Evolutionary conservation across 202 grass and related monocot species (phyloP).

Genomic region (Schoenoplectus triqueter): DNA sequence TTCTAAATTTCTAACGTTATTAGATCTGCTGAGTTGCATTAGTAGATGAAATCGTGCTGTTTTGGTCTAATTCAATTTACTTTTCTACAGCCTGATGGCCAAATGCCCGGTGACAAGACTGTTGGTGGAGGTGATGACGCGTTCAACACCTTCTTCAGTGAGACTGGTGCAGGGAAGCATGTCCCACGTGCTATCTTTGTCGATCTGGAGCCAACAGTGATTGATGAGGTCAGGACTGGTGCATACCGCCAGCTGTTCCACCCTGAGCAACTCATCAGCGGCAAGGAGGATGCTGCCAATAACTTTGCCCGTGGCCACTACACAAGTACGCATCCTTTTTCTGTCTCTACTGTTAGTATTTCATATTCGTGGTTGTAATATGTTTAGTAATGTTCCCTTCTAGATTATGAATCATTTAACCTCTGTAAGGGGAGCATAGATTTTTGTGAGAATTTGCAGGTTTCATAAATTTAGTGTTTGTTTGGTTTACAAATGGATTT

Average conservation of each 20-base stretch:
- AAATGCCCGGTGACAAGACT: slow-evolving; percentile 90
- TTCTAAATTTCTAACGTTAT: neutral
- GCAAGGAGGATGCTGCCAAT: slow-evolving; percentile 97
- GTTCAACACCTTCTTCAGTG: slow-evolving; percentile 98
- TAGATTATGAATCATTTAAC: neutral
- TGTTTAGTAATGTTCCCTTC: neutral
- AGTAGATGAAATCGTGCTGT: neutral
- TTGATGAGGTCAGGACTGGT: slow-evolving; percentile 87
- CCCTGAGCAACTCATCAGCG: slow-evolving; percentile 94
- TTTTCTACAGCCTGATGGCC: slow-evolving; percentile 68
- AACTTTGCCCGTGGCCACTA: slow-evolving; percentile 98
- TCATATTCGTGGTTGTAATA: neutral
- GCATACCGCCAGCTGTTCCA: slow-evolving; percentile 92
- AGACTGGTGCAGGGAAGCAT: slow-evolving; percentile 92
- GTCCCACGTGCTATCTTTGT: slow-evolving; percentile 93
- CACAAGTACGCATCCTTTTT: slow-evolving; percentile 60
- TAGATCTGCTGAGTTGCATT: neutral
- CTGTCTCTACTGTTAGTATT: neutral
- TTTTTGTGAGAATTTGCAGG: neutral
- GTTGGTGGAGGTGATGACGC: slow-evolving; percentile 82
- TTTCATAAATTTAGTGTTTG: neutral
- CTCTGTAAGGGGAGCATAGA: neutral
- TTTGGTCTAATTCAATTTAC: slow-evolving; percentile 6
- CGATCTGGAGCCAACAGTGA: slow-evolving; percentile 89
- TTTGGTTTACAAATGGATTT: neutral